These are phyloP conservation scores for Trichoderma hamatum DNA, from an alignment of 2,329 filamentous ascomycete species.

Conservation along the genomic window DNA sequence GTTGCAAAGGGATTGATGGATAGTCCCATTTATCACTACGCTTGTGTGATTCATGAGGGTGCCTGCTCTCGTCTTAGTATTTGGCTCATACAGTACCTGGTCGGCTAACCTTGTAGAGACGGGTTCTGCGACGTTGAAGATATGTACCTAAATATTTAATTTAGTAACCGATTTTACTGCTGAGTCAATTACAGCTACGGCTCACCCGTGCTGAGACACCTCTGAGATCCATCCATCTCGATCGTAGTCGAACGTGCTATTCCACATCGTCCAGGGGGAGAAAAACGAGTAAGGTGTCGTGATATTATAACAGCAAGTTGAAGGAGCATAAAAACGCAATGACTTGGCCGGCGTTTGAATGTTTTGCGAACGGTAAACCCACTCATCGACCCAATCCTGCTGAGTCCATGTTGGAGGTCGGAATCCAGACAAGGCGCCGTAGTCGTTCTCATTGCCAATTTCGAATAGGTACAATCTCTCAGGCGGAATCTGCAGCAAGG, in stretches of 20 bases:
- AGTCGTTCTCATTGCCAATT: slow-evolving; percentile 24
- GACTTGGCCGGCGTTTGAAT: slow-evolving; percentile 12
- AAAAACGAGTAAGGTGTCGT: slow-evolving; percentile 23
- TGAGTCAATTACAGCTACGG: not conserved
- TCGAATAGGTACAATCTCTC: slow-evolving; percentile 15
- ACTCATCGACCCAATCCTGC: slow-evolving; percentile 22
- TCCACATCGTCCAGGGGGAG: slow-evolving; percentile 22
- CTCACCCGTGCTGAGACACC: slow-evolving; percentile 23
- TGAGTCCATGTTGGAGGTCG: slow-evolving; percentile 22
- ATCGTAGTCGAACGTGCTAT: slow-evolving; percentile 20
- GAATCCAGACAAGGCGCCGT: slow-evolving; percentile 23
- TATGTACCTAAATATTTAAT: not conserved
- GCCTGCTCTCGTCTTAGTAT: not conserved
- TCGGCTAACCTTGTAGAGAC: not conserved
- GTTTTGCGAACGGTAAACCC: slow-evolving; percentile 4
- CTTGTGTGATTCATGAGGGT: slow-evolving; percentile 25
- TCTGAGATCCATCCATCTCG: slow-evolving; percentile 24
- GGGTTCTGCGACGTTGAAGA: not conserved
- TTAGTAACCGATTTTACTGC: not conserved
- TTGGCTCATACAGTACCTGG: not conserved
- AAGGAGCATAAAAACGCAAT: slow-evolving; percentile 17
- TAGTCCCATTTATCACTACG: slow-evolving; percentile 16
- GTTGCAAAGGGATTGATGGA: slow-evolving; percentile 16
- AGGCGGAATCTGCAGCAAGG: slow-evolving; percentile 14
- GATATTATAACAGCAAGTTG: slow-evolving; percentile 25